Conservation (phyloP, 2,329 filamentous ascomycete genomes). For the Phaeophleospora eucalypticola region DNA sequence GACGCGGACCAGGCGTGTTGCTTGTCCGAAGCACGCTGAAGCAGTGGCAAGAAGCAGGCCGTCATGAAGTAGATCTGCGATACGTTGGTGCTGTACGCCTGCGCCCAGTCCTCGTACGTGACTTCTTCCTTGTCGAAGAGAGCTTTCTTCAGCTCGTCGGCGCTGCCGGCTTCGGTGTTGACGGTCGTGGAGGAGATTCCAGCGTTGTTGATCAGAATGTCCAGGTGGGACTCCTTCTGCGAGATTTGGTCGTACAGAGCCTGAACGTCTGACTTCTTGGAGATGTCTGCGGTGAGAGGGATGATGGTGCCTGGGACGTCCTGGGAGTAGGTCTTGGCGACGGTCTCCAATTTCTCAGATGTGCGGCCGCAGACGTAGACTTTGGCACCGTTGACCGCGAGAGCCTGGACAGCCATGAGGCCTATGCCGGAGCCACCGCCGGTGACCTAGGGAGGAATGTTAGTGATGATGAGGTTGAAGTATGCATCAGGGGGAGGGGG, state of each 20-base stretch:
- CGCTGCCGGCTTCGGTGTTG: conserved; percentile 36
- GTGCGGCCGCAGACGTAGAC: conserved; percentile 48
- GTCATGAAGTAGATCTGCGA: conserved; percentile 47
- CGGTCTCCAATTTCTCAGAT: conserved; percentile 46
- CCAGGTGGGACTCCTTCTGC: conserved; percentile 41
- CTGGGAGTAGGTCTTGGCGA: conserved; percentile 42
- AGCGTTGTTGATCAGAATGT: conserved; percentile 38
- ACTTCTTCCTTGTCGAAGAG: conserved; percentile 41
- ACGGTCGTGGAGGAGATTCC: conserved; percentile 41
- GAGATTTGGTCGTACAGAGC: conserved; percentile 42
- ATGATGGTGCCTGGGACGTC: conserved; percentile 45
- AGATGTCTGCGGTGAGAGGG: conserved; percentile 42
- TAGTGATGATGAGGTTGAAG: neutral
- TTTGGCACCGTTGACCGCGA: conserved; percentile 40
- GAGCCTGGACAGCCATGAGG: conserved; percentile 44
- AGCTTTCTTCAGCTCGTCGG: conserved; percentile 43
- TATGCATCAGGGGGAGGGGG: no score
- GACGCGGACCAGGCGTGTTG: conserved; percentile 41
- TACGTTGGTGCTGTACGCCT: conserved; percentile 46
- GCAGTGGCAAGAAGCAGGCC: conserved; percentile 44
- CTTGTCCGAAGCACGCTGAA: conserved; percentile 41
- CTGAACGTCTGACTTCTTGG: conserved; percentile 42
- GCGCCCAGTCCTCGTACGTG: conserved; percentile 44
- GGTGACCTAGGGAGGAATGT: conserved; percentile 14
- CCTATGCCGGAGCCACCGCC: conserved; percentile 46